Evolutionary conservation across 768 basidiomycete genomes (phyloP).

Genomic region (Boletus fagicola): DNA sequence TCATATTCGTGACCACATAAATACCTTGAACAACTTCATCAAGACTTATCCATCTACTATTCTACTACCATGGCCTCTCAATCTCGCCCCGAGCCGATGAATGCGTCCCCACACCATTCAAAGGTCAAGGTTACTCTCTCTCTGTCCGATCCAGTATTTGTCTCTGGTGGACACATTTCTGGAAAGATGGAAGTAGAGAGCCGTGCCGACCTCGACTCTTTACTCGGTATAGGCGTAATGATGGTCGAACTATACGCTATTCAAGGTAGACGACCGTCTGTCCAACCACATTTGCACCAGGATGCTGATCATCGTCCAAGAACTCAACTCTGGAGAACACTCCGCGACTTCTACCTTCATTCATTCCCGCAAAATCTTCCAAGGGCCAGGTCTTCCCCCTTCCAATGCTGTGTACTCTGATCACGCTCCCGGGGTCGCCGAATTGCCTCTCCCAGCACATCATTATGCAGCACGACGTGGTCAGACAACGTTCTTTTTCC

Average conservation of each 20-base stretch:
- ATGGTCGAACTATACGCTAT: constrained; percentile 75
- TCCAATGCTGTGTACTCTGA: constrained; percentile 78
- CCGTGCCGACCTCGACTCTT: constrained; percentile 58
- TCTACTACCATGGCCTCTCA: constrained; percentile 29
- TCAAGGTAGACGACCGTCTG: constrained; percentile 47
- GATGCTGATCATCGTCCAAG: constrained; percentile 37
- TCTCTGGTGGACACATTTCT: constrained; percentile 63
- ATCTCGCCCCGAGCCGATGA: constrained; percentile 64
- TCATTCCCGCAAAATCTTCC: constrained; percentile 68
- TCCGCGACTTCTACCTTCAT: constrained; percentile 78
- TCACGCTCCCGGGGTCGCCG: constrained; percentile 46
- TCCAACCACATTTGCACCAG: background rate
- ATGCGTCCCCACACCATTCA: constrained; percentile 73
- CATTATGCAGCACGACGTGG: constrained; percentile 77
- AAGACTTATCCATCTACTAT: background rate
- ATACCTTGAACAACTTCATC: constrained; percentile 5
- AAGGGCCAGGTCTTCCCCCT: constrained; percentile 78
- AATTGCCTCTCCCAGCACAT: constrained; percentile 57
- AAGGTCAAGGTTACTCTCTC: constrained; percentile 71
- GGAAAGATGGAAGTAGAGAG: constrained; percentile 83
- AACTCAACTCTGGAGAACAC: constrained; percentile 74
- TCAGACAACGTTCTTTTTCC: constrained; percentile 75
- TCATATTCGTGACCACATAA: constrained; percentile 16
- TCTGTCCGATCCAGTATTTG: constrained; percentile 56
- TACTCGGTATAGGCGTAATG: constrained; percentile 70